These are phyloP conservation scores for Rhizomucor pusillus DNA, from an alignment of 371 early-diverging fungal species.

Conservation along the genomic window DNA sequence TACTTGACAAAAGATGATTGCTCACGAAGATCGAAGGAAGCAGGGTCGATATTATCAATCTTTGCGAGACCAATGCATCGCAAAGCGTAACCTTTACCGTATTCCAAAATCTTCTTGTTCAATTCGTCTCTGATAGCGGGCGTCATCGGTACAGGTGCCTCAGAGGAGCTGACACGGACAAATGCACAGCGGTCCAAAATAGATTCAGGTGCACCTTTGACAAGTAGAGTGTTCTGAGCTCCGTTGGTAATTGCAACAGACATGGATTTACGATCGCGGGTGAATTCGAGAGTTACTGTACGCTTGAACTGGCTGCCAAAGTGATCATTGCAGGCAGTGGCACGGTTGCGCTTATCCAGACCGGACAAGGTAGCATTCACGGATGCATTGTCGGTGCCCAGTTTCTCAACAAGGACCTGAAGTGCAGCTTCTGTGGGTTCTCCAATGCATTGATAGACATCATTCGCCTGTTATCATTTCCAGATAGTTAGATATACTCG, in stretches of 20 bases:
- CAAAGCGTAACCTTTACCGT: conserved; percentile 77
- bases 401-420: conserved; percentile 89
- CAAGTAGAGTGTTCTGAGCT: conserved; percentile 51
- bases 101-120: conserved; percentile 67
- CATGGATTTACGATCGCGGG: conserved; percentile 97
- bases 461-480: conserved; percentile 31
- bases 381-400: conserved; percentile 69
- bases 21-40: conserved; percentile 57
- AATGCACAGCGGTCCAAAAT: conserved; percentile 85
- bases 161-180: conserved; percentile 53
- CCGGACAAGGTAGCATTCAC: conserved; percentile 59
- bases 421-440: conserved; percentile 99
- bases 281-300: conserved; percentile 85
- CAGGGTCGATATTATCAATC: conserved; percentile 60
- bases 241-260: conserved; percentile 69
- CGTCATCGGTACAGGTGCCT: conserved; percentile 68
- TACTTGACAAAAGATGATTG: conserved; percentile 62
- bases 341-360: conserved; percentile 56
- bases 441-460: conserved; percentile 73
- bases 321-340: conserved; percentile 61
- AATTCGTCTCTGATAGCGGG: conserved; percentile 60
- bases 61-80: conserved; percentile 90
- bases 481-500: not conserved
- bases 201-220: conserved; percentile 93
- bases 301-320: conserved; percentile 52